Base-by-base conservation (phyloP, 306 rosid species). In the Cercis canadensis region DNA sequence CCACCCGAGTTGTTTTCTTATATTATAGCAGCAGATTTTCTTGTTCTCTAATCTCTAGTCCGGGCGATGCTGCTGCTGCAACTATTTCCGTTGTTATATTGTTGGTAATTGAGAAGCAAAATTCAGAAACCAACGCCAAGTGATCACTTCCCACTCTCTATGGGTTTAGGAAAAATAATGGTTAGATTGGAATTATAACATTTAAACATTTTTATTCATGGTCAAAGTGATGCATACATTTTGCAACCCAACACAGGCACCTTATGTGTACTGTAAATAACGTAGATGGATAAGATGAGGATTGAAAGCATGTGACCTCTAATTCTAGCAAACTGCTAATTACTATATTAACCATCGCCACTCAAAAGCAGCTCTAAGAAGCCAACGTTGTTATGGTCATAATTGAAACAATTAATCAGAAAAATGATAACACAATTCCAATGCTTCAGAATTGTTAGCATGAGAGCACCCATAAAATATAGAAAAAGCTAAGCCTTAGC, bases 61-160 rank as follows among this genome's bases (percentile, higher is more conserved):
- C 36, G 61, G 65, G 55, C 64, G 64, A 40, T 67, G 81, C 10
- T 62, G 32, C 41, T 33, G 57, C 68, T 13, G 74, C 81, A 56
- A 34, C 58, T 41, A 10, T 41, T 39, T 62, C 71, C 5, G 40
- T 19, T 53, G 74, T 21, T 43, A 41, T 62, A 56, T 57, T 69
- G 56, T 62, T 50, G 12, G 76, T 65, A 70, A 32, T 65, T 34
- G 82, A 70, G 84, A 90, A 92, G 76, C 85, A 81, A 81, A 92
- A 86, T 81, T 92, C 96, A 16, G 91, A 82, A 51, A 88, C 91
- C 83, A 92, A 80, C 31, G 88, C 89, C 84, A 90, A 80, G 78
- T 88, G 98, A 73, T 92, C 96, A 67, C 98, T 90, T 60, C 98
- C 98, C 72, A 92, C 78, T 77, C 65, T 80, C 98, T 92, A 82